Evolutionary conservation across 306 rosid genomes (phyloP), one percentile per base, ranked within the genome.

Genomic region (Mimosa pudica): DNA sequence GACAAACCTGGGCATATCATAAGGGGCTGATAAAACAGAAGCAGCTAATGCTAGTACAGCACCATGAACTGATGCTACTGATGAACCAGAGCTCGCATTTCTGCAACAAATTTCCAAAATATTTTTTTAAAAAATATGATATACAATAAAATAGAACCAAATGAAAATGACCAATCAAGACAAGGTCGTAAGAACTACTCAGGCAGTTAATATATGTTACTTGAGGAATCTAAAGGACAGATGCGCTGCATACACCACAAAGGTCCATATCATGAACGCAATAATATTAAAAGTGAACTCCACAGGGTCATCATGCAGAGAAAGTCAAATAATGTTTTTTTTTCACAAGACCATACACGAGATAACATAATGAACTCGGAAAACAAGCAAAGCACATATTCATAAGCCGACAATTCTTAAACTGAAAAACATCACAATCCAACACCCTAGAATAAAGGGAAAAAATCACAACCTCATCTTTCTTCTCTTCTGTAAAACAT

Each of bases 41-140:
- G 99, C 99, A 36, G 84, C 93, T 91, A 95, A 87, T 85, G 98
- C 97, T 67, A 95, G 94, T 71, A 93, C 98, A 55, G 97, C 94
- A 62, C 98, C 99, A 63, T 95, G 99, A 72, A 83, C 79, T 33
- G 97, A 89, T 81, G 98, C 97, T 38, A 91, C 77, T 33, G 94
- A 85, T 49, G 89, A 89, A 80, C 90, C 89, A 75, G 94, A 91
- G 70, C 85, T 85, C 66, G 85, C 77, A 74, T 84, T 91, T 86
- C 99, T 95, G 95, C 86, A 84, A 70, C 8, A 79, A 69, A 83
- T 78, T 55, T 68, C n/a, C 71, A 77, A 14, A 13, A 74, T 11
- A 45, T 68, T 76, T 80, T 75, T 64, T 61, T 42, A 24, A 48
- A 52, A 70, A 24, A 61, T 30, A 10, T 57, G 47, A 55, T 52